Conservation (phyloP, 306 rosid species). For the Macrotyloma uniflorum region DNA sequence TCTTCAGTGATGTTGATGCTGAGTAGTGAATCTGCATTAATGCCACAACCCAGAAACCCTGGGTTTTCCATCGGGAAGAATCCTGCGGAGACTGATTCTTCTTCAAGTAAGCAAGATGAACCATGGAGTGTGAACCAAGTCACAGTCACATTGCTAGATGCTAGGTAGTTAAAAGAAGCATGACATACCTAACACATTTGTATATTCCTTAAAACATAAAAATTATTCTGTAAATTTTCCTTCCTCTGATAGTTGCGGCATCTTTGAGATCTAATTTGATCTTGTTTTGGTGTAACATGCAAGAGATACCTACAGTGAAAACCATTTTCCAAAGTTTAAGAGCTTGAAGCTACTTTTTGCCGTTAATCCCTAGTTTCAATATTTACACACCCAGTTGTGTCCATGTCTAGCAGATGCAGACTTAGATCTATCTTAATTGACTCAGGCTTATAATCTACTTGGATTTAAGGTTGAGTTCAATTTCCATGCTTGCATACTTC, state of each 20-base stretch:
- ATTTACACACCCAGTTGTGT: background rate
- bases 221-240: conserved; percentile 23
- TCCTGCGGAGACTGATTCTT: conserved; percentile 56
- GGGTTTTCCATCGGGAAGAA: conserved; percentile 64
- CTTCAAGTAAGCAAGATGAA: conserved; percentile 66
- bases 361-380: background rate
- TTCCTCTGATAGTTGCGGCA: conserved; percentile 27
- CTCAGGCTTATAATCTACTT: no score
- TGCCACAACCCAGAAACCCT: conserved; percentile 71
- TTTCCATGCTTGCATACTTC: no score
- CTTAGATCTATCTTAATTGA: background rate
- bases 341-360: background rate
- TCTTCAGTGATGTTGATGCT: conserved; percentile 69
- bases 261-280: conserved; percentile 29
- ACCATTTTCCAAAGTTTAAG: background rate
- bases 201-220: conserved; percentile 22
- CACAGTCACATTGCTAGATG: conserved; percentile 67
- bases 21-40: conserved; percentile 60
- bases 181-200: conserved; percentile 9
- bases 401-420: background rate
- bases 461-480: no score
- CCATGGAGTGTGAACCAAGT: conserved; percentile 72
- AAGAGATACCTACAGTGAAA: conserved; percentile 29
- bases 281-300: conserved; percentile 39
- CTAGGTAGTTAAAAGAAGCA: conserved; percentile 54